Evolutionary conservation across 2,329 filamentous ascomycete species (phyloP), one percentile per base, ranked within the genome.

Genomic region (Verruconis gallopava): DNA sequence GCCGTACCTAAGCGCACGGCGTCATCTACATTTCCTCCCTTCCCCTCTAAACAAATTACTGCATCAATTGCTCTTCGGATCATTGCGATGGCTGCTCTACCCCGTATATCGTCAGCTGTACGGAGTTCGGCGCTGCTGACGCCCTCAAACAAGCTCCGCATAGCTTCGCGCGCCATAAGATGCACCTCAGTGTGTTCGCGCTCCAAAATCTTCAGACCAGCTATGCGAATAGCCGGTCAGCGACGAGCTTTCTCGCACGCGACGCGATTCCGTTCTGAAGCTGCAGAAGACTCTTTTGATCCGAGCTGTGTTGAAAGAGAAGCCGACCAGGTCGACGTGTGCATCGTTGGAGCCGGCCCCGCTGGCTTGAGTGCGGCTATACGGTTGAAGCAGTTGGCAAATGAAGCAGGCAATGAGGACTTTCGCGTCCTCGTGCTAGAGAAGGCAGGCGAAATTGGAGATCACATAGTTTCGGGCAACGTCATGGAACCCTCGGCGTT

Each of bases 261-360:
- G 5, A 22, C 41, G 6, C 20, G 21, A 38, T 9, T 21, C n/a
- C 35, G 41, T 21, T 35, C 35, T 11, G 21, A 28, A 15, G 25
- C n/a, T n/a, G 25, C 6, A 30, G 59, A 65, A 35, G 61, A 64
- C 42, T 53, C 53, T 25, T 63, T 66, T 47, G 62, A 68, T 46
- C 63, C 65, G 15, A 53, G 55, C 21, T 61, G 69, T 43, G 69
- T 88, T 44, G 89, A 96, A 49, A 80, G 91, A 49, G 91, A 96
- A 61, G 82, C 77, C 42, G 91, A 98, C 55, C 68, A 91, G 64
- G 91, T 98, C 21, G 91, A 98, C 62, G 88, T 98, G 21, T 93
- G 86, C 63, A 96, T 98, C 55, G 77, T 98, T 42, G 91, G 91
- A 55, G 91, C 85, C 60, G 89, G 91, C n/a, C 91, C 91, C 41